Evolutionary conservation across 164 flowering plant genomes (phyloP), one percentile per base, ranked within the genome.

Genomic region (Chloranthus sessilifolius): DNA sequence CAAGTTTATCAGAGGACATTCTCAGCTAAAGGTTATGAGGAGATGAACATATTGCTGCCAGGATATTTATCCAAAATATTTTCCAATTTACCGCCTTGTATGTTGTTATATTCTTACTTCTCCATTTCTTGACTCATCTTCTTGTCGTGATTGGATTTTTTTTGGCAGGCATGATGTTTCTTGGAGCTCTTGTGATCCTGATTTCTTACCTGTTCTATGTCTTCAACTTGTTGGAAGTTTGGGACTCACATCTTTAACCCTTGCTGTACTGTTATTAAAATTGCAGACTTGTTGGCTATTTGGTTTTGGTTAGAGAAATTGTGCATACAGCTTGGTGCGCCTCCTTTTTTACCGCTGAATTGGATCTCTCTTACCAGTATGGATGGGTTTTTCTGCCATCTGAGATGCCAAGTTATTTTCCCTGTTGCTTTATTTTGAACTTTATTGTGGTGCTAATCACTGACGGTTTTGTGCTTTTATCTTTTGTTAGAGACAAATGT

Each of bases 241-340:
- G 78, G 76, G 92, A 83, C 92, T 86, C 83, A 80, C 79, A 62
- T 74, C 88, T 77, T 40, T 75, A 83, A 86, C 83, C 84, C 81
- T 88, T 85, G 88, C 73, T 86, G 76, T 87, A 63, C 78, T 90
- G 85, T 90, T 84, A 75, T 85, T 82, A 79, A 66, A 80, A 76
- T 79, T 89, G 97, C 97, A 79, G 74, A 77, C 41, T 41, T 42
- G 55, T n/a, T 39, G 56, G 46, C 49, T 41, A 7, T 24, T 38
- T 23, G 44, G 39, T 20, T 26, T 19, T 8, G 45, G n/a, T 36
- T 44, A 68, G 64, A 58, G 63, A 25, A 48, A 43, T 43, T 24
- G 16, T 43, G 23, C 20, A 21, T 11, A n/a, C 37, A 17, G 35
- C 20, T 11, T 23, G 23, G 10, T 43, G 15, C 47, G 50, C 16